These are phyloP conservation scores for Aspergillus fructus DNA, from an alignment of 2,329 filamentous ascomycete genomes.

Conservation along the genomic window DNA sequence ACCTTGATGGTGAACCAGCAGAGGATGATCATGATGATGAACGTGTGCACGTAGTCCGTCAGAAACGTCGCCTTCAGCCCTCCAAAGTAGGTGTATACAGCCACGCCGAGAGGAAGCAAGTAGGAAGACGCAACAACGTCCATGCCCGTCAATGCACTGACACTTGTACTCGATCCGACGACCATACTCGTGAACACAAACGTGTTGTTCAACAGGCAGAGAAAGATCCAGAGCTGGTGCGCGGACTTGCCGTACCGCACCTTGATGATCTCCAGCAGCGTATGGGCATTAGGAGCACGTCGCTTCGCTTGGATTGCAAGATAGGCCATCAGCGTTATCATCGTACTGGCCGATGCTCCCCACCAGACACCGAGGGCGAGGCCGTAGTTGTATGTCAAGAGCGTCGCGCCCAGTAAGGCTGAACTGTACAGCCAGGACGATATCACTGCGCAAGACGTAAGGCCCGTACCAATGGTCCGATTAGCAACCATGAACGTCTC, in stretches of 20 bases:
- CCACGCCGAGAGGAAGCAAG: slow-evolving; percentile 1
- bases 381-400: slow-evolving; percentile 1
- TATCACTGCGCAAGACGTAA: slow-evolving; percentile 1
- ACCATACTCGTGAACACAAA: slow-evolving; percentile 3
- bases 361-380: slow-evolving; percentile 1
- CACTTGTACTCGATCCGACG: neutral
- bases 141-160: slow-evolving; percentile 4
- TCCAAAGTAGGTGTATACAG: slow-evolving; percentile 1
- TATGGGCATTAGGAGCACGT: neutral
- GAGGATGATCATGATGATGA: slow-evolving; percentile 1
- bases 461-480: neutral
- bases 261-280: neutral
- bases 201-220: slow-evolving; percentile 1
- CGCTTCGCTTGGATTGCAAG: no score
- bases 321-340: neutral
- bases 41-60: slow-evolving; percentile 3
- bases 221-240: slow-evolving; percentile 1
- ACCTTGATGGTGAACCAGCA: slow-evolving; percentile 6
- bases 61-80: slow-evolving; percentile 3
- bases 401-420: neutral
- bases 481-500: neutral
- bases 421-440: slow-evolving; percentile 5
- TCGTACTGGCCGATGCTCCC: slow-evolving; percentile 4
- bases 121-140: neutral
- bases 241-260: neutral